Base-by-base conservation (phyloP, 495 filamentous ascomycete genomes). In the Aspergillus homomorphus region DNA sequence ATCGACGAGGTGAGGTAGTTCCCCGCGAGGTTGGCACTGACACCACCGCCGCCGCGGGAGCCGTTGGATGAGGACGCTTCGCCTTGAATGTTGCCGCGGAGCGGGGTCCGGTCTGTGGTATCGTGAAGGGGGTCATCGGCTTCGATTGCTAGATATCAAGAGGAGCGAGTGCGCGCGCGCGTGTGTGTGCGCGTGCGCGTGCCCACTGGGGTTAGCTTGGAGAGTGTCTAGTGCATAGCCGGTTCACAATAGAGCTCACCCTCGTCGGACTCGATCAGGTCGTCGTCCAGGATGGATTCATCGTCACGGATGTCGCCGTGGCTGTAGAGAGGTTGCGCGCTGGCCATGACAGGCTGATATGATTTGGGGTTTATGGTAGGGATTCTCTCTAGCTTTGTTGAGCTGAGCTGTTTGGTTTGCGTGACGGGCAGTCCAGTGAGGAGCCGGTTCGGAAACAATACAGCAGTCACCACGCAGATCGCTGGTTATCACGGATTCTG, bases 241-340 rank as follows among this genome's bases (percentile, higher is more conserved):
- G 46, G 18, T n/a, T n/a, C n/a, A n/a, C n/a, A n/a, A n/a, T n/a
- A 43, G 22, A 30, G 63, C 68, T 66, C 72, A 96, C 94, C 90
- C 78, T 97, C 90, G 76, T 98, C 93, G 3, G 93, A 91, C 72
- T 98, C 94, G 74, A 98, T 96, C 63, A 96, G 74, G 66, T 96
- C 91, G 62, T 92, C 87, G 61, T 93, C 91, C 52, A 93, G 82
- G 43, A 87, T 78, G n/a, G 88, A 84, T 61, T 82, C 80, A 69
- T 88, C 82, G 68, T 79, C 74, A 53, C 60, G 73, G 30, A 68
- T 54, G 54, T 73, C 70, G 55, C 49, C 65, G 62, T 72, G 67
- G 55, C 70, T 62, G 49, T 77, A 70, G 54, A 72, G 68, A 22
- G 72, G 62, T 38, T 75, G 63, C 63, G 71, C 69, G 62, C 73